A percentile compares a stretch with the other conserved stretches of the same genome.
Evolutionary conservation across 148 eudicot species (phyloP).

Genomic region (Diospyros kaki): DNA sequence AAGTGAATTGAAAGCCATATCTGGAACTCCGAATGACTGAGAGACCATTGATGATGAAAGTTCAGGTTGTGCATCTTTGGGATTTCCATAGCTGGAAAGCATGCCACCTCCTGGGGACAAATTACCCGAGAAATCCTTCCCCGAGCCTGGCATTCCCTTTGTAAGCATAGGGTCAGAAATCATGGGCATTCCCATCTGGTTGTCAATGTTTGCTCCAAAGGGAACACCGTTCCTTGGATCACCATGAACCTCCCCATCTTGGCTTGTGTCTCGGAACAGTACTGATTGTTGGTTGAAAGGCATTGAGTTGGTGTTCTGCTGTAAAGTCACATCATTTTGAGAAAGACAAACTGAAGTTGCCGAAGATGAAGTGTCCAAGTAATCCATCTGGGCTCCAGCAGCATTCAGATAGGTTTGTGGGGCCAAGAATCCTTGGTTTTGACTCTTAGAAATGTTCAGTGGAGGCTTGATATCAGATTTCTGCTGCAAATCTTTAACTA

Average conservation of each 20-base stretch:
- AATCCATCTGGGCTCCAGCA: constrained; percentile 61
- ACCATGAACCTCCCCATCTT: constrained; percentile 53
- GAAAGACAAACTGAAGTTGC: constrained; percentile 71
- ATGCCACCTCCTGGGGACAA: constrained; percentile 64
- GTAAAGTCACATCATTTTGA: constrained; percentile 58
- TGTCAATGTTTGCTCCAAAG: constrained; percentile 39
- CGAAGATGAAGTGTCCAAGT: constrained; percentile 82
- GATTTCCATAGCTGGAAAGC: constrained; percentile 54
- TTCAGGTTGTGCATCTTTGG: constrained; percentile 78
- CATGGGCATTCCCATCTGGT: constrained; percentile 45
- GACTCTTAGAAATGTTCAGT: constrained; percentile 48
- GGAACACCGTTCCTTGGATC: constrained; percentile 41
- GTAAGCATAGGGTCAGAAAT: constrained; percentile 50
- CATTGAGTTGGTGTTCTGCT: constrained; percentile 32
- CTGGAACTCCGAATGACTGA: constrained; percentile 96
- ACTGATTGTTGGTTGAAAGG: constrained; percentile 58
- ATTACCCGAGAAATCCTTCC: constrained; percentile 53
- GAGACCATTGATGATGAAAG: constrained; percentile 87
- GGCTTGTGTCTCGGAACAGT: constrained; percentile 55
- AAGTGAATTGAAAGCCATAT: constrained; percentile 73
- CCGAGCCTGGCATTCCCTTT: constrained; percentile 51
- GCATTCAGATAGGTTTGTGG: constrained; percentile 46
- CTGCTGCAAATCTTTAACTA: constrained; percentile 46
- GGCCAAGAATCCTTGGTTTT: constrained; percentile 48
- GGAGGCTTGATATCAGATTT: constrained; percentile 63